These are phyloP conservation scores for Globisporangium acanthophoron DNA, from an alignment of 352 stramenopile genomes.

Conservation along the genomic window DNA sequence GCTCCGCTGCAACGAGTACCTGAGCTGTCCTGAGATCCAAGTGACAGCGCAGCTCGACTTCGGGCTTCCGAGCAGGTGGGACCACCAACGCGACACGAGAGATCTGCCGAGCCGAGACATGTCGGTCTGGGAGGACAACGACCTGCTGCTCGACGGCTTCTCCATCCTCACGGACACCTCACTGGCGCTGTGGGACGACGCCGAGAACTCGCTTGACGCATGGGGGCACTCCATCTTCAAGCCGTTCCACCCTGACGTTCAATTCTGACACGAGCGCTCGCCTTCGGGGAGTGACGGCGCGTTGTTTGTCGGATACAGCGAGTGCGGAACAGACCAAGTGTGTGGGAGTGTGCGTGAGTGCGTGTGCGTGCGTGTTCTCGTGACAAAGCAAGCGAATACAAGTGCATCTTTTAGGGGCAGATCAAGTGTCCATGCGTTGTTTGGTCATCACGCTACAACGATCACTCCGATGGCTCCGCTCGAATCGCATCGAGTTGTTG, in stretches of 20 bases:
- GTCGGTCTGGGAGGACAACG: slow-evolving; percentile 35
- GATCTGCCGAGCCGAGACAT: slow-evolving; percentile 16
- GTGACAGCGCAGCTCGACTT: slow-evolving; percentile 31
- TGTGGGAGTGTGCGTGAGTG: not conserved
- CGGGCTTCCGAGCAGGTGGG: slow-evolving; percentile 41
- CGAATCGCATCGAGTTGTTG: slow-evolving; percentile 45
- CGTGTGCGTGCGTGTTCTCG: slow-evolving; percentile 1
- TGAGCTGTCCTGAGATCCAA: slow-evolving; percentile 1
- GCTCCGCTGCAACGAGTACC: slow-evolving; percentile 7
- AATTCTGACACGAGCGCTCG: not conserved
- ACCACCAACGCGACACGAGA: slow-evolving; percentile 24
- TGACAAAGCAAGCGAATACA: not conserved
- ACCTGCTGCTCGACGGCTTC: slow-evolving; percentile 30
- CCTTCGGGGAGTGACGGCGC: not conserved
- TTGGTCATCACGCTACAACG: not conserved
- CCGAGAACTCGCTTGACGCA: slow-evolving; percentile 2
- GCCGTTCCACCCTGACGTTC: not conserved
- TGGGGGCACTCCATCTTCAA: not conserved
- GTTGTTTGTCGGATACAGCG: slow-evolving; percentile 12
- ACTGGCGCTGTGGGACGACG: slow-evolving; percentile 12
- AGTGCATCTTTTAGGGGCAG: not conserved
- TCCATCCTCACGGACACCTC: slow-evolving; percentile 22
- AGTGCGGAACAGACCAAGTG: not conserved
- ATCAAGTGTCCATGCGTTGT: not conserved
- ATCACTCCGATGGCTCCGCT: slow-evolving; percentile 1